Evolutionary conservation across 345 rosid species (phyloP), one percentile per base, ranked within the genome.

Genomic region (Euphorbia peplus): DNA sequence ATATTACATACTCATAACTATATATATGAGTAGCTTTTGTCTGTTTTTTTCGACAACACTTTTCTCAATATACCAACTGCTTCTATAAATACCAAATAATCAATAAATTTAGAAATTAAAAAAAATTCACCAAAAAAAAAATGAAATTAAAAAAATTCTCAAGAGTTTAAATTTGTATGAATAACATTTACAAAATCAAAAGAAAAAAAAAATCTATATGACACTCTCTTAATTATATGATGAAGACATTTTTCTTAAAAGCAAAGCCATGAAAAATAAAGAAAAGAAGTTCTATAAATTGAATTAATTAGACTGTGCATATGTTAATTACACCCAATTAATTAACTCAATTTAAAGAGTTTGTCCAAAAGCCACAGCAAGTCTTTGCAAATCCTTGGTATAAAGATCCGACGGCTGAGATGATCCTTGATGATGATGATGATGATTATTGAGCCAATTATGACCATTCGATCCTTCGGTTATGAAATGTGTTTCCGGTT

Each of bases 291-390:
- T 30, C 21, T 54, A 37, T 71, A 44, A n/a, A 71, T 42, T 69
- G 26, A 26, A 41, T 69, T 72, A 26, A 41, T 69, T 72, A 67
- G 35, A 67, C 67, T 24, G 59, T 70, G 66, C 73, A 56, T 68
- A 47, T 65, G 61, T 28, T 53, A 54, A 66, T 59, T 18, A 53
- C 47, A 69, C 52, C 58, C 51, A 62, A 32, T 32, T 32, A n/a
- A n/a, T n/a, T n/a, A n/a, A n/a, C n/a, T 32, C 4, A 32, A 32
- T 32, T 76, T 79, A 76, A 73, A 72, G 64, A 39, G 75, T 71
- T 32, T 76, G 80, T 32, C 81, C 85, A 58, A 81, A 79, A 42
- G 81, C 78, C 81, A 75, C 77, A 1, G 83, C 76, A 64, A 79
- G 76, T 69, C 79, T 74, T 50, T 82, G 81, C 8, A 80, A 73